Evolutionary conservation across 768 basidiomycete species (phyloP), one percentile per base, ranked within the genome.

Genomic region (Naganishia onofrii): DNA sequence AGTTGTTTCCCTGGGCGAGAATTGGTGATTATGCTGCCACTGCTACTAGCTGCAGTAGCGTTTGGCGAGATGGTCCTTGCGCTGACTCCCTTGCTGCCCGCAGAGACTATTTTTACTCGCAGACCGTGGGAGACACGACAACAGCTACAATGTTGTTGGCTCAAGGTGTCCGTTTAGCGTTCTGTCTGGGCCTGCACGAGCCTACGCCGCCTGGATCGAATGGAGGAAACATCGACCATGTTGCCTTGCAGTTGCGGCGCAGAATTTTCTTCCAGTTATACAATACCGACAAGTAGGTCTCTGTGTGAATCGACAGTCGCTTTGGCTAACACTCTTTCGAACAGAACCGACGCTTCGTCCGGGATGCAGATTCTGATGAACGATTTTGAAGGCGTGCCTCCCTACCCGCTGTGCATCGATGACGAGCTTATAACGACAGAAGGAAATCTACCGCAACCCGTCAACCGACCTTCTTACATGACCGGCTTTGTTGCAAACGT

Each of bases 221-320:
- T 23, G 64, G 64, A 10, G 44, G 29, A 23, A 48, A 23, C 19
- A 29, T 72, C 31, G 48, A 70, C 26, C 66, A 63, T 38, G 66
- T 76, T 13, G 64, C 74, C 29, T 28, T 74, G 31, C 68, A 76
- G 57, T 32, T 76, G 6, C 56, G 74, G 23, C 71, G 74, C 13
- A 32, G 76, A 31, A 52, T 74, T n/a, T 76, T 71, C 58, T 76
- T 74, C 74, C 68, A 75, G 56, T 51, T 76, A 13, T 76, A 76
- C 53, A 70, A 70, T 34, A 74, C 68, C n/a, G 76, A 76, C 71
- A 76, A 76, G 76, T 76, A 56, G 70, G 76, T 63, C 8, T 26
- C 42, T n/a, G n/a, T n/a, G n/a, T n/a, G n/a, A n/a, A n/a, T n/a
- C n/a, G n/a, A n/a, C n/a, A n/a, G n/a, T n/a, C n/a, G n/a, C n/a